Conservation (phyloP, 2,329 filamentous ascomycete species). For the Fusarium coicis region DNA sequence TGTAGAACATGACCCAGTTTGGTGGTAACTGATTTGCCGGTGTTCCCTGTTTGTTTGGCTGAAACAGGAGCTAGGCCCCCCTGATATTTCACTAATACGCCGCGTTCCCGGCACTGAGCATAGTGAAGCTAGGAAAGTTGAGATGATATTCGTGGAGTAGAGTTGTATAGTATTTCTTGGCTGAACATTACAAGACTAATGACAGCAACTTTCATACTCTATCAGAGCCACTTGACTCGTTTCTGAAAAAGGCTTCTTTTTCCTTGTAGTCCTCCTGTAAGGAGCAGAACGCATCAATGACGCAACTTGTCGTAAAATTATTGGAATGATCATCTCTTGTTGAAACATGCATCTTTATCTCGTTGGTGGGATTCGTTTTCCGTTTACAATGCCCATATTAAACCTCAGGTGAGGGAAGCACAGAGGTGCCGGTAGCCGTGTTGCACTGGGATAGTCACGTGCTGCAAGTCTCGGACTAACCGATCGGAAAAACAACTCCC, state of each 20-base stretch:
- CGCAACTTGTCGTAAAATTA: slow-evolving; percentile 4
- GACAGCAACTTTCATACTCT: neutral
- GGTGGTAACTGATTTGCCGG: slow-evolving; percentile 2
- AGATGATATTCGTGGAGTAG: neutral
- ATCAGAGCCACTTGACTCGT: slow-evolving; percentile 1
- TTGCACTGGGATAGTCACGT: slow-evolving; percentile 16
- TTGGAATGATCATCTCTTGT: neutral
- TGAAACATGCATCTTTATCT: slow-evolving; percentile 24
- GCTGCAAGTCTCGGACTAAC: slow-evolving; percentile 17
- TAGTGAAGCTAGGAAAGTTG: neutral
- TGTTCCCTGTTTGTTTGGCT: slow-evolving; percentile 18
- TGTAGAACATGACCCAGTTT: slow-evolving; percentile 20
- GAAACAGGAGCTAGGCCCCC: slow-evolving; percentile 33
- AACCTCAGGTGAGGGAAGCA: slow-evolving; percentile 14
- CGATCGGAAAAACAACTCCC: slow-evolving; percentile 29
- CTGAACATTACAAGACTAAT: neutral
- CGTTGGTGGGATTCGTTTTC: slow-evolving; percentile 35
- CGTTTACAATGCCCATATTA: slow-evolving; percentile 7
- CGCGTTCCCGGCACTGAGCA: neutral
- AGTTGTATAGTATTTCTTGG: neutral
- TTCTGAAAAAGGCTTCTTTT: neutral
- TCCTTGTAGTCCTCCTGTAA: neutral
- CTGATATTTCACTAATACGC: slow-evolving; percentile 29
- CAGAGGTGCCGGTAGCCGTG: slow-evolving; percentile 22
- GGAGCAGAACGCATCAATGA: neutral